Evolutionary conservation across 2,329 filamentous ascomycete species (phyloP).

Genomic region (Malbranchea zuffiana): DNA sequence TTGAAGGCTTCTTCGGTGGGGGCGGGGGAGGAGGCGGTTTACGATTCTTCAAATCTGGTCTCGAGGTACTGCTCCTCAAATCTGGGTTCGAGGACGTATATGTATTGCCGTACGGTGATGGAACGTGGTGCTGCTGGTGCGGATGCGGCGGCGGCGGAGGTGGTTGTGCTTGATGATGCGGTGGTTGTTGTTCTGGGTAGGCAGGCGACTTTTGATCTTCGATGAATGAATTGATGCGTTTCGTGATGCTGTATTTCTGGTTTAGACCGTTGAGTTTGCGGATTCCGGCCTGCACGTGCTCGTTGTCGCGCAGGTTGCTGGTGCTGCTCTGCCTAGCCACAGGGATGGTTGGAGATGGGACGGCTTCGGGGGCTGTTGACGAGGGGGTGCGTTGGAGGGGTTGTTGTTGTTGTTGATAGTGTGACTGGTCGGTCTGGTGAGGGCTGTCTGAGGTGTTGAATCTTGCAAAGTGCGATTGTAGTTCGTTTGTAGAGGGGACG

Average conservation of each 20-base stretch:
- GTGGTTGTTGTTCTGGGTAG: constrained; percentile 12
- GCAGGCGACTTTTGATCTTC: constrained; percentile 31
- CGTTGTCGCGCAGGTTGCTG: constrained; percentile 39
- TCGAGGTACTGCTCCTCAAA: constrained; percentile 18
- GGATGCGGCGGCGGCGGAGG: constrained; percentile 19
- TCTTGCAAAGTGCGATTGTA: constrained; percentile 5
- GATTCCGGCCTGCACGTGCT: constrained; percentile 53
- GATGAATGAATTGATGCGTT: constrained; percentile 39
- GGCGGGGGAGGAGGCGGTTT: constrained; percentile 50
- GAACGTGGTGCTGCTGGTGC: constrained; percentile 9
- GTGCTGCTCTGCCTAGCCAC: constrained; percentile 51
- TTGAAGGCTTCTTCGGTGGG: constrained; percentile 45
- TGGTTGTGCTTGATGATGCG: constrained; percentile 10
- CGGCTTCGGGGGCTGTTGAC: constrained; percentile 38
- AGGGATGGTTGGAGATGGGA: constrained; percentile 51
- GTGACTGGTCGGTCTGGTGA: constrained; percentile 52
- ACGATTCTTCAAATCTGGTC: constrained; percentile 26
- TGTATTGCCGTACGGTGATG: constrained; percentile 11
- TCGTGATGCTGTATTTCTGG: constrained; percentile 50
- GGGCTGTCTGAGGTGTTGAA: constrained; percentile 42
- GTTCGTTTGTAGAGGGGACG: constrained; percentile 2
- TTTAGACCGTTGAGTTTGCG: constrained; percentile 47
- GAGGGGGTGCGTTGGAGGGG: background rate
- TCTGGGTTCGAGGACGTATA: constrained; percentile 15
- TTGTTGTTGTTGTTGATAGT: constrained; percentile 49